Conservation (phyloP, 305 asterid genomes). For the Plantago lanceolata region DNA sequence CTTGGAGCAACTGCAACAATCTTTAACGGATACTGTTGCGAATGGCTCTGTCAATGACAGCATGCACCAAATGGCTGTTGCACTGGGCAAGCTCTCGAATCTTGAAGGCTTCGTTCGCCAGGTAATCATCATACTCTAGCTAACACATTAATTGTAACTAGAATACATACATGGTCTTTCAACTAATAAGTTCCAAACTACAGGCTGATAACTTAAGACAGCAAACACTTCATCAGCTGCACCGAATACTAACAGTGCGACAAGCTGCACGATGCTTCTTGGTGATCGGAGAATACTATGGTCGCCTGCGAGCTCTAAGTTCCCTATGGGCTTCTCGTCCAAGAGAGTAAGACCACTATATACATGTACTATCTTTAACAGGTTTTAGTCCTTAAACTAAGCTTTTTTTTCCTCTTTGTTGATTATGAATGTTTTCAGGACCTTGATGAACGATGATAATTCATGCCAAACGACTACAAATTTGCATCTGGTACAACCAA, state of each 20-base stretch:
- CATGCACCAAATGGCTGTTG: slow-evolving; percentile 86
- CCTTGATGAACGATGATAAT: slow-evolving; percentile 51
- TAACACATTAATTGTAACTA: not conserved
- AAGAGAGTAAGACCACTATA: slow-evolving; percentile 57
- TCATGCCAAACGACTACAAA: slow-evolving; percentile 81
- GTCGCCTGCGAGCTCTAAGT: slow-evolving; percentile 78
- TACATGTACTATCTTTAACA: not conserved
- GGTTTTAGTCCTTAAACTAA: not conserved
- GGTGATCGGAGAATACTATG: slow-evolving; percentile 87
- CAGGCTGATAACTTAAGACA: slow-evolving; percentile 93
- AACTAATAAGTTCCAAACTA: not conserved
- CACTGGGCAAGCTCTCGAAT: slow-evolving; percentile 75
- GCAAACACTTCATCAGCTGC: slow-evolving; percentile 76
- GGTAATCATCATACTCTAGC: slow-evolving; percentile 35
- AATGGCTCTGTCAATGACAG: slow-evolving; percentile 50
- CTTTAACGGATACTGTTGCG: slow-evolving; percentile 62
- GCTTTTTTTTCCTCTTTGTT: not conserved
- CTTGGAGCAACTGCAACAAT: slow-evolving; percentile 79
- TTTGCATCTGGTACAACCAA: slow-evolving; percentile 69
- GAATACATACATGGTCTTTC: not conserved
- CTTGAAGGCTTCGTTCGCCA: slow-evolving; percentile 90
- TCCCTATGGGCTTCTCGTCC: slow-evolving; percentile 95
- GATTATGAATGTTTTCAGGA: slow-evolving; percentile 35
- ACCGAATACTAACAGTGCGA: slow-evolving; percentile 63
- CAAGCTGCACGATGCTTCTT: slow-evolving; percentile 82